Evolutionary conservation across 2,329 filamentous ascomycete species (phyloP).

Genomic region (Coccinonectria pachysandricola): DNA sequence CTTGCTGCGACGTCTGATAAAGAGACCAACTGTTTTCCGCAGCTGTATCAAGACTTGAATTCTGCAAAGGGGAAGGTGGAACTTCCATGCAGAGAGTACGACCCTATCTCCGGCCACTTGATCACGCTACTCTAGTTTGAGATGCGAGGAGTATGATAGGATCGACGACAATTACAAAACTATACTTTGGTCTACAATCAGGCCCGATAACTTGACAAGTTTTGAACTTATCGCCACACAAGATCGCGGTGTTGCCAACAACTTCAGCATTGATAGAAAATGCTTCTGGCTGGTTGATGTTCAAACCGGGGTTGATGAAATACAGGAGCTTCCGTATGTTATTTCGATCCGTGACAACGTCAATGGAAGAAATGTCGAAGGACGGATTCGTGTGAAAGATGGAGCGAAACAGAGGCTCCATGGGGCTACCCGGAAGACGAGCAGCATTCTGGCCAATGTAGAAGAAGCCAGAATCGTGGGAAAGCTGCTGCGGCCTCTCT

Average conservation of each 20-base stretch:
- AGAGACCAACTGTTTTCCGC: conserved; percentile 3
- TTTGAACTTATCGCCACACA: conserved; percentile 22
- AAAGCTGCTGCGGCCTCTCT: conserved; percentile 12
- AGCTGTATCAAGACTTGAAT: conserved; percentile 1
- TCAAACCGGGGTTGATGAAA: conserved; percentile 25
- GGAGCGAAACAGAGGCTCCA: conserved; percentile 37
- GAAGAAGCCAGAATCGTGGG: conserved; percentile 29
- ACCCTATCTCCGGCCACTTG: conserved; percentile 2
- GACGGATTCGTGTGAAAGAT: conserved; percentile 27
- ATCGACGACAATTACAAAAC: conserved; percentile 1
- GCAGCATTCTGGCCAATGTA: conserved; percentile 36
- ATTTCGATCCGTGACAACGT: conserved; percentile 36
- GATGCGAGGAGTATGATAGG: too few species aligned
- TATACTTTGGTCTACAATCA: too few species aligned
- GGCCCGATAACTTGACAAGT: too few species aligned
- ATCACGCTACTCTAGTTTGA: conserved; percentile 1
- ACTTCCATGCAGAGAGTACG: conserved; percentile 4
- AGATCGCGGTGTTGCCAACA: conserved; percentile 24
- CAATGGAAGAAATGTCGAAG: conserved; percentile 27
- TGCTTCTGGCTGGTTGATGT: conserved; percentile 15
- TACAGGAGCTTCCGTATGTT: conserved; percentile 38
- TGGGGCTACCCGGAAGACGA: conserved; percentile 30
- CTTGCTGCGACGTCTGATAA: background rate
- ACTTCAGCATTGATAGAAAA: conserved; percentile 35
- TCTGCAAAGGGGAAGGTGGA: conserved; percentile 1